phyloP scores from a whole-genome alignment of 2,329 filamentous ascomycete genomes.

The Lecanicillium sp. region DNA sequence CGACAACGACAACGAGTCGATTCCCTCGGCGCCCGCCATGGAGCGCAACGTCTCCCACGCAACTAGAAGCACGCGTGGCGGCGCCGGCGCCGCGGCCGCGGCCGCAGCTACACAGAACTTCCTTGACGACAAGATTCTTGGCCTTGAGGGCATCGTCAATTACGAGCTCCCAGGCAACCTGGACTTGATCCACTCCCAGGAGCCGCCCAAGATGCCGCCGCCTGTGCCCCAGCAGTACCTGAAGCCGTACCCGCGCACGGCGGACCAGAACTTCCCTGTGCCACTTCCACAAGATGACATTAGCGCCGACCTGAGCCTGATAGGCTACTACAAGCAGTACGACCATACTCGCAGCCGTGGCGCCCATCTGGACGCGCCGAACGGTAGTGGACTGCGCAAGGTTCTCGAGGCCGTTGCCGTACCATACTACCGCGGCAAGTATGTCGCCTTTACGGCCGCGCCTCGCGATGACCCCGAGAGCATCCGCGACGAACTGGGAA shows the following conservation, averaged over 20 bases:
- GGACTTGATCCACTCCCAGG: conserved; percentile 47
- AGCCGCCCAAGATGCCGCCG: conserved; percentile 53
- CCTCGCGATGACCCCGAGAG: conserved; percentile 43
- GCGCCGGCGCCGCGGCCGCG: conserved; percentile 14
- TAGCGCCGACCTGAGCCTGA: conserved; percentile 49
- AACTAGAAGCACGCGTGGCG: conserved; percentile 56
- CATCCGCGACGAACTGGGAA: conserved; percentile 44
- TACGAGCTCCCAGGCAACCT: conserved; percentile 55
- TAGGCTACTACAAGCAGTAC: conserved; percentile 53
- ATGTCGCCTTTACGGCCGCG: conserved; percentile 42
- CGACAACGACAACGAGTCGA: conserved; percentile 42
- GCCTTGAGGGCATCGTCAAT: conserved; percentile 54
- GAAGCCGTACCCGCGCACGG: conserved; percentile 48
- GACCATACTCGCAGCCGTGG: conserved; percentile 47
- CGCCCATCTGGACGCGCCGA: conserved; percentile 48
- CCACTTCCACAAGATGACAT: conserved; percentile 47
- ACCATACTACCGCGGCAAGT: conserved; percentile 41
- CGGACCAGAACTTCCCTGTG: conserved; percentile 51
- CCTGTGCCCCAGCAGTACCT: conserved; percentile 52
- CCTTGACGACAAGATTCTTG: conserved; percentile 51
- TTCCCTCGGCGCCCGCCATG: conserved; percentile 49
- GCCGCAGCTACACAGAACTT: conserved; percentile 39
- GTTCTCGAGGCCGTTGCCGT: conserved; percentile 50
- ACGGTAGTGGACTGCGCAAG: conserved; percentile 42
- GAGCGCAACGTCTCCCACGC: conserved; percentile 59